Evolutionary conservation across 805 yeast genomes (phyloP).

Genomic region (Candida quercuum): DNA sequence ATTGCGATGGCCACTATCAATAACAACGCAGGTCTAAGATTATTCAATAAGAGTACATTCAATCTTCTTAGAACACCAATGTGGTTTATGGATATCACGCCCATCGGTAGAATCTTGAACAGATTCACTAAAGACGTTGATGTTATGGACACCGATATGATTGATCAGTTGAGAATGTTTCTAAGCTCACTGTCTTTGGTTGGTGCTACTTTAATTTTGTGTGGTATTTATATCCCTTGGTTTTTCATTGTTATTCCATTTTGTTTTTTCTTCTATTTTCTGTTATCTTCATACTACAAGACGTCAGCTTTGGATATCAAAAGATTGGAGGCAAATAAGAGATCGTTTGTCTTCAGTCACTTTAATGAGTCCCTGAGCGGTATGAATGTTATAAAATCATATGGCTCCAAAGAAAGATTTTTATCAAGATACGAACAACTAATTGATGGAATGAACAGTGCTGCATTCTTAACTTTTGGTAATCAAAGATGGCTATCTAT

Average conservation of each 20-base stretch:
- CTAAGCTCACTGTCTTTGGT: conserved; percentile 46
- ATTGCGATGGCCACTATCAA: conserved; percentile 51
- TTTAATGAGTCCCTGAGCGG: conserved; percentile 72
- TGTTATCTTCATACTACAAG: conserved; percentile 52
- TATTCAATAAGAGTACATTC: conserved; percentile 54
- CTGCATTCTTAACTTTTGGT: conserved; percentile 56
- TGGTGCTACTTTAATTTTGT: conserved; percentile 57
- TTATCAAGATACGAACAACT: conserved; percentile 36
- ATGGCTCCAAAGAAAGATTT: conserved; percentile 42
- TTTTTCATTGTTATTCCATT: conserved; percentile 63
- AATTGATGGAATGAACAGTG: conserved; percentile 61
- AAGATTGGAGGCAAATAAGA: conserved; percentile 64
- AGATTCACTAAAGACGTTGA: conserved; percentile 86
- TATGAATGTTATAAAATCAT: conserved; percentile 61
- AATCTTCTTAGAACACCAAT: conserved; percentile 68
- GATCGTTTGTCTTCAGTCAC: conserved; percentile 67
- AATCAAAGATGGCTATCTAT: conserved; percentile 72
- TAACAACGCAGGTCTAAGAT: conserved; percentile 46
- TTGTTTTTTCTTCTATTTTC: conserved; percentile 36
- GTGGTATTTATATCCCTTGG: conserved; percentile 73
- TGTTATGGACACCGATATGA: conserved; percentile 71
- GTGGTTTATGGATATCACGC: conserved; percentile 80
- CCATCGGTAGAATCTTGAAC: conserved; percentile 79
- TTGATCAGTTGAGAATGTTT: conserved; percentile 61
- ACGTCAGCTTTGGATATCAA: conserved; percentile 73